A percentile compares a stretch with the other conserved stretches of the same genome.
phyloP scores from a whole-genome alignment of 2,329 filamentous ascomycete genomes.

The Endothia cerciana region DNA sequence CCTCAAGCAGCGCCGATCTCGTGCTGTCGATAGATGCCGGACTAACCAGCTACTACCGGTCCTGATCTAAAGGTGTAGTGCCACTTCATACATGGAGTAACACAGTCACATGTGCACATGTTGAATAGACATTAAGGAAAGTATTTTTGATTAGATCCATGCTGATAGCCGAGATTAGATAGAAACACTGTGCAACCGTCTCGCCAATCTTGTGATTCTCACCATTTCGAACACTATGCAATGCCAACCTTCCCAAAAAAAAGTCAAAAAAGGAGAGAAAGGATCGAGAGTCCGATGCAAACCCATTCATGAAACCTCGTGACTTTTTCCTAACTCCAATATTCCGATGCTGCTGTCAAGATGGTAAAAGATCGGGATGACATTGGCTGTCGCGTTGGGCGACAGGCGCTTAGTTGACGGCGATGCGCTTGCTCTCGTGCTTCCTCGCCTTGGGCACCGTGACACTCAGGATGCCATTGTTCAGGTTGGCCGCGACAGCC shows the following conservation, averaged over 20 bases:
- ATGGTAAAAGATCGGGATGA: background rate
- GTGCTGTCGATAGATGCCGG: background rate
- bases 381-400: background rate
- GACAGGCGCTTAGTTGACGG: constrained; percentile 50
- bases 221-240: background rate
- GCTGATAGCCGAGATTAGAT: background rate
- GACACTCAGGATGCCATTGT: constrained; percentile 68
- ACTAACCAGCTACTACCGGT: background rate
- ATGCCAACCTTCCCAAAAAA: background rate
- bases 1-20: background rate
- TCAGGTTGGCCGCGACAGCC: constrained; percentile 62
- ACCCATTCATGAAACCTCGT: background rate
- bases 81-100: background rate
- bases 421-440: constrained; percentile 59
- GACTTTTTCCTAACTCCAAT: background rate
- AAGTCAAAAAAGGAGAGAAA: background rate
- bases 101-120: background rate
- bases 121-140: background rate
- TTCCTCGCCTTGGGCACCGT: constrained; percentile 69
- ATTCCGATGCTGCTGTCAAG: background rate
- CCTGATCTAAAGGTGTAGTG: background rate
- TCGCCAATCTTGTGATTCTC: background rate
- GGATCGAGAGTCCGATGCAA: background rate
- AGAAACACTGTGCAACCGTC: background rate
- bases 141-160: background rate